These are phyloP conservation scores for Trichophyton benhamiae DNA, from an alignment of 2,329 filamentous ascomycete species.

Conservation along the genomic window DNA sequence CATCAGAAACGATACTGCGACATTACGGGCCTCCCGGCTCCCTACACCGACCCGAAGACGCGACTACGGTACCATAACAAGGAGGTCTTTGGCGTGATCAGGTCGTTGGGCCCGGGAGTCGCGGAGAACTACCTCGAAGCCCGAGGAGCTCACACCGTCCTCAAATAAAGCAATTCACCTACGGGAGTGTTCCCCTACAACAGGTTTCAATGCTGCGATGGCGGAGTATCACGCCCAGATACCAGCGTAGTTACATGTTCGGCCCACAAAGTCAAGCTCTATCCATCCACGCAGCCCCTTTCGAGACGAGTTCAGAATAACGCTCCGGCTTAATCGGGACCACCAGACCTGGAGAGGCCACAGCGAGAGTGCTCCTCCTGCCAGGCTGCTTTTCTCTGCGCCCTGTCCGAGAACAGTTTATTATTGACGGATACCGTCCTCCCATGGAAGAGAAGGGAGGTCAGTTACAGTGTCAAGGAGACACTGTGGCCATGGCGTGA, in stretches of 20 bases:
- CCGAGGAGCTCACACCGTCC: constrained; percentile 78
- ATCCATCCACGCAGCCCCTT: constrained; percentile 73
- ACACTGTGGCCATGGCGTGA: constrained; percentile 42
- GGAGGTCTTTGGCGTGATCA: constrained; percentile 78
- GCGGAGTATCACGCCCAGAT: not conserved
- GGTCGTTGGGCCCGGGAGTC: constrained; percentile 65
- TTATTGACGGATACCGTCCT: constrained; percentile 52
- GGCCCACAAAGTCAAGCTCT: constrained; percentile 93
- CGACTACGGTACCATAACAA: constrained; percentile 82
- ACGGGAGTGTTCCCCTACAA: too few species aligned
- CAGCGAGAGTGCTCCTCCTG: constrained; percentile 10
- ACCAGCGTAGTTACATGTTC: constrained; percentile 42
- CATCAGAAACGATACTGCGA: constrained; percentile 89
- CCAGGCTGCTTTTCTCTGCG: constrained; percentile 55
- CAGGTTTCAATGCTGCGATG: not conserved
- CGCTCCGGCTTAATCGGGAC: constrained; percentile 99
- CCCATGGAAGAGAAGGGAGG: constrained; percentile 45
- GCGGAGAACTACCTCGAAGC: constrained; percentile 83
- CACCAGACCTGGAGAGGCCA: constrained; percentile 37
- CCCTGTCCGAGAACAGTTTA: constrained; percentile 36
- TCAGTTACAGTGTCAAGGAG: constrained; percentile 46
- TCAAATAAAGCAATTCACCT: constrained; percentile 49
- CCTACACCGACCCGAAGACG: constrained; percentile 91
- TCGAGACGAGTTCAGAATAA: constrained; percentile 71
- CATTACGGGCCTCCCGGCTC: constrained; percentile 80